Evolutionary conservation across 192 early-diverging fungal genomes (phyloP).

Genomic region (Coemansia sp.): DNA sequence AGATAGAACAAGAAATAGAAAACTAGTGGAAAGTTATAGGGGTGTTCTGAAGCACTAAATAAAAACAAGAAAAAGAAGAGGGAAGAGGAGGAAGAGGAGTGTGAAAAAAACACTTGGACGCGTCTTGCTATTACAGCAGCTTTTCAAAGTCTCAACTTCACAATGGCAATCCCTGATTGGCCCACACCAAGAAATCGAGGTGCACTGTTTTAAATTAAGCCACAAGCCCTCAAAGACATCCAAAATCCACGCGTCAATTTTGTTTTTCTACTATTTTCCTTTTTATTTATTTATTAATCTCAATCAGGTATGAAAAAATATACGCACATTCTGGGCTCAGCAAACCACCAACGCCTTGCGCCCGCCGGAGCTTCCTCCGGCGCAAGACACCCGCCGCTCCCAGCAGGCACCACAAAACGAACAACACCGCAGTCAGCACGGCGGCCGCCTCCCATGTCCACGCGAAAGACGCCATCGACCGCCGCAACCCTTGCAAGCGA

Average conservation of each 20-base stretch:
- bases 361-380: background rate
- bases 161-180: background rate
- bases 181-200: background rate
- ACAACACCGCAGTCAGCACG: conserved; percentile 12
- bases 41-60: background rate
- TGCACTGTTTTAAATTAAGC: too few species aligned
- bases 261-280: too few species aligned
- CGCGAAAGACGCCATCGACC: conserved; percentile 1
- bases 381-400: conserved; percentile 6
- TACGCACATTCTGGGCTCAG: conserved; percentile 5
- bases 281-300: too few species aligned
- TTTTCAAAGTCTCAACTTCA: background rate
- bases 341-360: conserved; percentile 14
- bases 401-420: conserved; percentile 5
- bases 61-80: background rate
- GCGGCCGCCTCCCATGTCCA: conserved; percentile 8
- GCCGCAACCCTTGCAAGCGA: background rate
- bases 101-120: background rate
- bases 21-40: background rate
- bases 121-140: background rate
- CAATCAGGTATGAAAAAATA: conserved; percentile 7
- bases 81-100: background rate
- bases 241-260: too few species aligned
- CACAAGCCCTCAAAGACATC: too few species aligned
- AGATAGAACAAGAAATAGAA: conserved; percentile 7